These are phyloP conservation scores for Xylaria longipes DNA, from an alignment of 495 filamentous ascomycete genomes.

Conservation along the genomic window DNA sequence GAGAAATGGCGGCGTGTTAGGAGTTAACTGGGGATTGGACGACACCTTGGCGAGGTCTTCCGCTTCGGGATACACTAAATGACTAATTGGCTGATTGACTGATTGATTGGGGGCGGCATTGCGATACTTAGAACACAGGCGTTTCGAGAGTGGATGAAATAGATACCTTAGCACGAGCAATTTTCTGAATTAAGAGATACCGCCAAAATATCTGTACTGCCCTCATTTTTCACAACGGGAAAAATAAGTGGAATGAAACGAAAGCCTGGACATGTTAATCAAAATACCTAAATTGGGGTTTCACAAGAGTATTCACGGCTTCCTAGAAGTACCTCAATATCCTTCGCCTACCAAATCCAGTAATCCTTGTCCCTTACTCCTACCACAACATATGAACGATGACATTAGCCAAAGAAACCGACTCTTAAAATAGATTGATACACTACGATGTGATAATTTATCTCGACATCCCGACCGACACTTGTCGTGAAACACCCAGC, in stretches of 20 bases:
- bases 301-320: too few relatives aligned
- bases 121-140: background rate
- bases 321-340: too few relatives aligned
- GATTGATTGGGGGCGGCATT: background rate
- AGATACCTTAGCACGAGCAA: conserved; percentile 14
- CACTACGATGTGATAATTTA: too few relatives aligned
- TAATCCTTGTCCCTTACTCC: too few relatives aligned
- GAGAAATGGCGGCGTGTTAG: background rate
- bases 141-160: background rate
- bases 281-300: background rate
- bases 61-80: too few relatives aligned
- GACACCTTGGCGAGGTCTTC: background rate
- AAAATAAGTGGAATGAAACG: background rate
- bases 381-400: too few relatives aligned
- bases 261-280: background rate
- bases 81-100: background rate
- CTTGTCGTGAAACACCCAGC: too few relatives aligned
- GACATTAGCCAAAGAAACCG: too few relatives aligned
- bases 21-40: background rate
- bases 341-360: too few relatives aligned
- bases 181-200: background rate
- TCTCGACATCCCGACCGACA: too few relatives aligned
- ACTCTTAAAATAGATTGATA: too few relatives aligned
- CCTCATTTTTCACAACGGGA: background rate
- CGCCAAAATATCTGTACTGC: background rate